Evolutionary conservation across 1,139 yeast species (phyloP), one percentile per base, ranked within the genome.

Genomic region (Hansenula sp.): DNA sequence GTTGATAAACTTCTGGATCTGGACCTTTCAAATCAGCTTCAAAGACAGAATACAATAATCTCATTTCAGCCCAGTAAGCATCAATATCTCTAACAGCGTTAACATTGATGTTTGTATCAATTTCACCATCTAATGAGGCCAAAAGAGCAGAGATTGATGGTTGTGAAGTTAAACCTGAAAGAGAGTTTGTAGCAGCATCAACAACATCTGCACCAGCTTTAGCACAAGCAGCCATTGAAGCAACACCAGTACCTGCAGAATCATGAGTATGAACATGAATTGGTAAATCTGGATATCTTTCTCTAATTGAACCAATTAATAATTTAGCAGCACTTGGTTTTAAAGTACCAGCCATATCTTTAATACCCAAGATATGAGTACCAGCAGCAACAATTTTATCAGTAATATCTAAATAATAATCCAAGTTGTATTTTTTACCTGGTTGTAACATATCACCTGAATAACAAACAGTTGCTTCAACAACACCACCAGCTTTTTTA

Each of bases 21-120:
- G 99, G 98, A 42, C 98, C 98, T 76, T 92, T 94, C 66, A 92
- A 78, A 60, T 92, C 97, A 39, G 98, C 97, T 69, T 89, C 99
- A 66, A 94, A 92, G 67, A 96, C 89, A 37, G 96, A 85, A 73
- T 92, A 92, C 53, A 94, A 73, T 59, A 92, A 74, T 69, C 99
- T 82, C 94, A 94, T 90, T 71, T 92, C 97, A 32, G 95, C 95
- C 99, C 99, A 92, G 75, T 92, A 92, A 49, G 85, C 69, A 64
- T 92, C 99, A 53, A 92, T 65, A 60, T 82, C 92, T 57, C 94
- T 79, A 38, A 88, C 88, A 54, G 77, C 71, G 36, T 72, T 66
- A 50, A 77, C 77, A 51, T 76, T 71, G 53, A 92, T 73, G 39
- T 89, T 92, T 42, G 94, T 82, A 41, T 84, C 77, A 48, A 87